phyloP scores from a whole-genome alignment of 2,329 filamentous ascomycete genomes.

The Tolypocladium ophioglossoides region DNA sequence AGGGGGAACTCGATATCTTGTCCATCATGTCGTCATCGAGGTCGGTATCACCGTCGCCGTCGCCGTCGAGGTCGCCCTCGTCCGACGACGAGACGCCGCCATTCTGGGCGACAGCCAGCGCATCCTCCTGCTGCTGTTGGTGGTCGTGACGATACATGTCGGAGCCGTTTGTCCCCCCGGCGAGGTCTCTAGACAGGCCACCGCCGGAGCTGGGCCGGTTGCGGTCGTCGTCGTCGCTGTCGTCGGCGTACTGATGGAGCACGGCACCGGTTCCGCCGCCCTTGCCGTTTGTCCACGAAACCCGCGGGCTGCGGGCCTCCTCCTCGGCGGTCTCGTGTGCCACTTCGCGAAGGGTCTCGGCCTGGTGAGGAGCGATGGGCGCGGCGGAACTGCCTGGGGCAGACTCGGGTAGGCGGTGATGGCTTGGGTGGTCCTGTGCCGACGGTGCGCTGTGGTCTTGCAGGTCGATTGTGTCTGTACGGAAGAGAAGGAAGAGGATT shows the following conservation, averaged over 20 bases:
- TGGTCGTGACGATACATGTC: constrained; percentile 19
- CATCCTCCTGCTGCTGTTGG: constrained; percentile 41
- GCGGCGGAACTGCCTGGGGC: constrained; percentile 35
- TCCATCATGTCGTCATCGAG: constrained; percentile 93
- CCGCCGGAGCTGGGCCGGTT: constrained; percentile 7
- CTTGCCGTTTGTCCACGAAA: constrained; percentile 39
- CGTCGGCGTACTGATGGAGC: constrained; percentile 33
- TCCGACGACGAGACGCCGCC: constrained; percentile 41
- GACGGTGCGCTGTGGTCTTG: constrained; percentile 77
- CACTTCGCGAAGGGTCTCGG: constrained; percentile 71
- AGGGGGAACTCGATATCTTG: constrained; percentile 96
- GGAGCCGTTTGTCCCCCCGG: constrained; percentile 14
- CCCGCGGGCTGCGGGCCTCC: constrained; percentile 50
- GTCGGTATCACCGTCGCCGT: constrained; percentile 57
- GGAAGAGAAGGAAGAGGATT: not conserved
- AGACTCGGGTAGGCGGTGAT: constrained; percentile 29
- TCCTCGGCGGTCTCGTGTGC: constrained; percentile 68
- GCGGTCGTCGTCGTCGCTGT: constrained; percentile 27
- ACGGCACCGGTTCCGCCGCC: constrained; percentile 27
- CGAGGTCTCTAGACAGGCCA: constrained; percentile 2
- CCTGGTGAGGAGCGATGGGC: constrained; percentile 68
- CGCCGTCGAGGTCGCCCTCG: constrained; percentile 55
- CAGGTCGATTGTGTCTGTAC: constrained; percentile 82
- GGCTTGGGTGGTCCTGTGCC: constrained; percentile 53
- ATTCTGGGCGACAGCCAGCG: constrained; percentile 50